Evolutionary conservation across 139 green algal species (phyloP), one percentile per base, ranked within the genome.

Genomic region (Chlorella sp.): DNA sequence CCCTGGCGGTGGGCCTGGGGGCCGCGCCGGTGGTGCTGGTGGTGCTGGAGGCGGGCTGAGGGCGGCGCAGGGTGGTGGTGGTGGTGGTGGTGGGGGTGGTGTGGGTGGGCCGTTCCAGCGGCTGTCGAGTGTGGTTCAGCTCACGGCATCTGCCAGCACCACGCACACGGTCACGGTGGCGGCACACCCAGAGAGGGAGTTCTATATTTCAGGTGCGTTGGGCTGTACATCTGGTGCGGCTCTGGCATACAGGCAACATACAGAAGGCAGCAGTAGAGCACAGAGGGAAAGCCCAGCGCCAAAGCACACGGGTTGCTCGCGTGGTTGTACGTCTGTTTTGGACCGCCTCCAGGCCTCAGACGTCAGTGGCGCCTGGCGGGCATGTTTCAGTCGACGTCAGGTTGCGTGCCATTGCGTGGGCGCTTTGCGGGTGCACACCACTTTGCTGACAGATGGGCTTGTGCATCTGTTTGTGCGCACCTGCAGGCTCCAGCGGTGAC

Each of bases 101-200:
- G n/a, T n/a, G n/a, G n/a, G n/a, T n/a, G n/a, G n/a, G n/a, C n/a
- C 26, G 5, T 31, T 10, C 36, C 26, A 23, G 31, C 69, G 32
- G 31, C 5, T 29, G 24, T 29, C 59, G 14, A 65, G 26, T 31
- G 59, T 31, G 42, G 62, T 29, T 30, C 1, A 26, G 51, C 4
- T 26, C 6, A 2, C 17, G 30, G 29, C 31, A 3, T 33, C 24
- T n/a, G 26, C 34, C 10, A 29, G 27, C 29, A 33, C 72, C 3
- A 64, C 49, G 62, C 22, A n/a, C 51, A 49, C 31, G 63, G 14
- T 30, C 35, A 1, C 49, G 63, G 30, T 78, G 6, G 80, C 61
- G 31, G 35, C 75, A 4, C 73, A 82, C 51, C 80, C 80, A 14
- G 63, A 68, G 50, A 50, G 68, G 5, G 72, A 77, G 49, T 1